Base-by-base conservation (phyloP, 306 rosid genomes). In the Mimosa bimucronata region DNA sequence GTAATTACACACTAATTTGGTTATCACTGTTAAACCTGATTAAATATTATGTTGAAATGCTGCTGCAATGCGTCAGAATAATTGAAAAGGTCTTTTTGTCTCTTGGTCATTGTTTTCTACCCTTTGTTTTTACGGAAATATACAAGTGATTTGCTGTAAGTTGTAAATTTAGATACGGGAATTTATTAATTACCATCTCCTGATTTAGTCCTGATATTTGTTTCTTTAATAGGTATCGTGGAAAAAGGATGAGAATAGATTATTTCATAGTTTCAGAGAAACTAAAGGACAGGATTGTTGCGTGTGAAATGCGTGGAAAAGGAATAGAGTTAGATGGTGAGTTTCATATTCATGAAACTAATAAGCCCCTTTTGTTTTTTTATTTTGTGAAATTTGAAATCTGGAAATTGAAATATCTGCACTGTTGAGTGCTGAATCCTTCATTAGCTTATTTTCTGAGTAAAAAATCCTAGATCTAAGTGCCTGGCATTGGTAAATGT, bases 241-340 rank as follows among this genome's bases (percentile, higher is more conserved):
- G 98, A 78, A 95, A 95, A 87, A 86, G 97, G 83, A 95, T 95
- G 98, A 88, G 98, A 87, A 95, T 95, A 71, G 98, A 95, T 91
- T 95, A 92, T 73, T 92, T 92, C 68, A 9, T 89, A 77, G 91
- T 83, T 80, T 87, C 96, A 53, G 96, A 95, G 84, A 64, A 77
- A 71, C 88, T 95, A 28, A 82, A 84, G 83, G 93, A 88, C 66
- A 90, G 83, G 88, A 91, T 91, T 84, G 81, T 82, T 87, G 87
- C 89, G n/a, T 92, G 98, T 75, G 91, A 91, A 82, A 91, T 92
- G 90, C 97, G 85, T 9, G 98, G 98, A 81, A 81, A 85, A 12
- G 98, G 98, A 83, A 88, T 95, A 83, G 98, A 95, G 82, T 82
- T 89, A 85, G 45, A 91, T 87, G 98, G 98, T 95, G 74, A 74